Evolutionary conservation across 768 basidiomycete species (phyloP), one percentile per base, ranked within the genome.

Genomic region (Tylopilus sp.): DNA sequence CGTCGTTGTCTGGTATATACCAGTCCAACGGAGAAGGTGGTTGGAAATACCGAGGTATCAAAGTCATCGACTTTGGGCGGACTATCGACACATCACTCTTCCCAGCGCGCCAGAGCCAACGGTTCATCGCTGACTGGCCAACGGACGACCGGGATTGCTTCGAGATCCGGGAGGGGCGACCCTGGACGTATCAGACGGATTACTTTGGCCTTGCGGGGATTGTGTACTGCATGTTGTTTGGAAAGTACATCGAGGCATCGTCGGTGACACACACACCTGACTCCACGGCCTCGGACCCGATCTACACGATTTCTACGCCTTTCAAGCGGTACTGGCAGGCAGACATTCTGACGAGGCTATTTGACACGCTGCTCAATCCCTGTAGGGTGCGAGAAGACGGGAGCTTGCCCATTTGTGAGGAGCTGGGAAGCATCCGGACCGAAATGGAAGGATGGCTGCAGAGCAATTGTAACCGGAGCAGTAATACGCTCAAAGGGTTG

Each of bases 1-100:
- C 84, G 0, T 76, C 81, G 1, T 92, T 95, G 86, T 79, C 83
- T 1, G 71, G 79, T 44, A 69, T 75, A n/a, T 98, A 98, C 72
- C 81, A 86, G 51, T 81, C 86, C 1, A 71, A 75, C 0, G 95
- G 95, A 17, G 82, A 80, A 15, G 80, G 81, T 22, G 95, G 95
- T 4, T 99, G 97, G 97, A 67, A 73, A 48, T 69, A 75, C 68
- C 93, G 97, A 67, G 97, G 97, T 13, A 73, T 99, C 66, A 90
- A 84, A 66, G 71, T 98, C 51, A 98, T 99, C 67, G 97, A 99
- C 72, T 98, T 98, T 71, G 97, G 97, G n/a, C 83, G 95, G 26
- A 84, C 90, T 3, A 86, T 98, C 69, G 95, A 99, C 66, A 86
- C 83, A 31, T 72, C 79, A 12, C 75, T 90, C 31, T 98, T 92